Percentiles rank a stretch among this genome's conserved stretches.
Evolutionary conservation across 179 eudicot species (phyloP).

Genomic region (Carnegiea gigantea): DNA sequence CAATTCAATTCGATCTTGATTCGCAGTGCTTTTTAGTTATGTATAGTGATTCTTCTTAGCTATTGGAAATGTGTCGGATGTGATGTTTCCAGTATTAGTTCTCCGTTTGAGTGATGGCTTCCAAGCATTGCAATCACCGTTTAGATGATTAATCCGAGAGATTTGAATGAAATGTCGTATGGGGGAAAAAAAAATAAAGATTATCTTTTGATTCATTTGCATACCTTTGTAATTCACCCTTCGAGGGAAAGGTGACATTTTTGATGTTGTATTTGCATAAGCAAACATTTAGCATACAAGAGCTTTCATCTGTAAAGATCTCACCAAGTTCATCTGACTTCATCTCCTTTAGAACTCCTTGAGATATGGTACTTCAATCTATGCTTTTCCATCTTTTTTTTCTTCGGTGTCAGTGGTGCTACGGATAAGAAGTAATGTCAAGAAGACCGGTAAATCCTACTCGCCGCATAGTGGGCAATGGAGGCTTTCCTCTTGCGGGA

Average conservation of each 20-base stretch:
- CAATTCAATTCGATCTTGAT: neutral
- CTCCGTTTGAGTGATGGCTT: neutral
- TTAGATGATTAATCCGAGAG: neutral
- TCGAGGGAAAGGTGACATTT: neutral
- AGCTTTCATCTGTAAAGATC: neutral
- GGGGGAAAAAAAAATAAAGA: neutral
- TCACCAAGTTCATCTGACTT: neutral
- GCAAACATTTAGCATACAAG: neutral
- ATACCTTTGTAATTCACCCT: no score
- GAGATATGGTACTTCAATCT: constrained; percentile 11
- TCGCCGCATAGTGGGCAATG: constrained; percentile 64
- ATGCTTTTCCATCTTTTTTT: constrained; percentile 13
- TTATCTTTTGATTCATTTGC: no score
- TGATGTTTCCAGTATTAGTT: neutral
- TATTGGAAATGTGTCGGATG: neutral
- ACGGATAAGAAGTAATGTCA: constrained; percentile 51
- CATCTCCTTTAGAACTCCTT: neutral
- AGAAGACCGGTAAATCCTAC: constrained; percentile 67
- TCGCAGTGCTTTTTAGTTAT: neutral
- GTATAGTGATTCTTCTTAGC: no score
- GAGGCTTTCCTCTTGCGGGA: constrained; percentile 65
- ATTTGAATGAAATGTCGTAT: neutral
- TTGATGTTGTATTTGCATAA: neutral
- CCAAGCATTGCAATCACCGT: neutral
- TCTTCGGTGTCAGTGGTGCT: constrained; percentile 9